Percentiles rank a stretch among this genome's conserved stretches.
Conservation (phyloP, 2,329 filamentous ascomycete genomes). For the Colletotrichum chlorophyti region DNA sequence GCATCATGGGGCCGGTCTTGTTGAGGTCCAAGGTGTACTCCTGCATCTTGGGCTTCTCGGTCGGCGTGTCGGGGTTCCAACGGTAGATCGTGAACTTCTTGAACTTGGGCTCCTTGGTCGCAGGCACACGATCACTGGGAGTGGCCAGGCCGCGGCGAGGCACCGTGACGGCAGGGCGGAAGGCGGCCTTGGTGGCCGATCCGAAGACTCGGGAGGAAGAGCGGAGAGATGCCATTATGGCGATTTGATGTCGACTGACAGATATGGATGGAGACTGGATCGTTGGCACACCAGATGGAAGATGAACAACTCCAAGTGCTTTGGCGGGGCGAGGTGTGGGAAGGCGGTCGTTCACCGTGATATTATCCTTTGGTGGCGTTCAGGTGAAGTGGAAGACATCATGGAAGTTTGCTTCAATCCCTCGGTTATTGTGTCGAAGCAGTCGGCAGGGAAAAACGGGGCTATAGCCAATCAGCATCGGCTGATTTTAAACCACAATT, state of each 20-base stretch:
- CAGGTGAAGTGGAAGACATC: slow-evolving; percentile 15
- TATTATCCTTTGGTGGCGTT: slow-evolving; percentile 20
- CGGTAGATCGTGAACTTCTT: slow-evolving; percentile 99
- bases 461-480: not conserved
- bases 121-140: slow-evolving; percentile 61
- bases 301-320: not conserved
- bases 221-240: slow-evolving; percentile 67
- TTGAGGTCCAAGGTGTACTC: slow-evolving; percentile 94
- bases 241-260: slow-evolving; percentile 11
- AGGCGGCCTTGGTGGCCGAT: slow-evolving; percentile 46
- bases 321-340: slow-evolving; percentile 8
- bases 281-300: not conserved
- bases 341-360: slow-evolving; percentile 11
- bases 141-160: slow-evolving; percentile 59
- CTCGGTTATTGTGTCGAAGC: slow-evolving; percentile 9
- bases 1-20: slow-evolving; percentile 98
- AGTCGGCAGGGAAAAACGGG: not conserved
- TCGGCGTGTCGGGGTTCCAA: slow-evolving; percentile 94
- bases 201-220: slow-evolving; percentile 61
- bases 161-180: slow-evolving; percentile 49
- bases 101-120: slow-evolving; percentile 70
- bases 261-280: not conserved
- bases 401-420: slow-evolving; percentile 20
- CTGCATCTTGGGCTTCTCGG: slow-evolving; percentile 95
- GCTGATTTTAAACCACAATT: slow-evolving; percentile 4